These are phyloP conservation scores for Clavispora vitiphila DNA, from an alignment of 805 yeast species.

Conservation along the genomic window DNA sequence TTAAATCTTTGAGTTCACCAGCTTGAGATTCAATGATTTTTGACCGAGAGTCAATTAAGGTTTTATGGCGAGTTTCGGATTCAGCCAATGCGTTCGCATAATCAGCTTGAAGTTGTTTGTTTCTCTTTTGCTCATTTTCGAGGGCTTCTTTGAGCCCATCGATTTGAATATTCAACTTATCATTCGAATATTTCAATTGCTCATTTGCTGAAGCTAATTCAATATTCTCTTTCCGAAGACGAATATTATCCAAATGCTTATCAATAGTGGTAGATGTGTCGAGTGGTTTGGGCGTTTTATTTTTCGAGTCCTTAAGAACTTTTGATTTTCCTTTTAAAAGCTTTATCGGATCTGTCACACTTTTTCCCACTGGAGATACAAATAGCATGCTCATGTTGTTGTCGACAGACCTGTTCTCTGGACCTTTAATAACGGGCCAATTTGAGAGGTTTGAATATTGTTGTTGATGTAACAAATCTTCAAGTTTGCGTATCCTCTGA, in stretches of 20 bases:
- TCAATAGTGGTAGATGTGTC: slow-evolving; percentile 37
- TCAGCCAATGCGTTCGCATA: slow-evolving; percentile 5
- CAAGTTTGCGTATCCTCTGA: slow-evolving; percentile 69
- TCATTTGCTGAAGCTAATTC: slow-evolving; percentile 9
- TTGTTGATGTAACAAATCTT: slow-evolving; percentile 70
- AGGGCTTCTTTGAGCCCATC: slow-evolving; percentile 1
- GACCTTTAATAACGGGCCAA: slow-evolving; percentile 31
- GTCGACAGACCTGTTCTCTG: neutral
- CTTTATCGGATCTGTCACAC: slow-evolving; percentile 21
- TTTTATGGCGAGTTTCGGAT: slow-evolving; percentile 5
- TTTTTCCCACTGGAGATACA: neutral
- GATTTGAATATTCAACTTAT: slow-evolving; percentile 7
- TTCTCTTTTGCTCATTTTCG: slow-evolving; percentile 2
- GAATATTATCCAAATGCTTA: slow-evolving; percentile 38
- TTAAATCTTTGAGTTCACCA: slow-evolving; percentile 2
- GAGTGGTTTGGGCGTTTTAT: slow-evolving; percentile 15
- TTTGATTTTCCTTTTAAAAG: slow-evolving; percentile 17
- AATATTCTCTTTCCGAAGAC: slow-evolving; percentile 28
- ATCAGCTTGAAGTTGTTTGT: slow-evolving; percentile 5
- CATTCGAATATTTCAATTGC: slow-evolving; percentile 8
- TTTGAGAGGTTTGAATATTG: slow-evolving; percentile 51
- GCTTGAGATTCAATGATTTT: slow-evolving; percentile 4
- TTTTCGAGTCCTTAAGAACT: neutral
- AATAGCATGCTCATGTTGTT: slow-evolving; percentile 15
- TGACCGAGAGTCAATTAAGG: neutral